Percentiles rank a stretch among this genome's conserved stretches.
Conservation (phyloP, 2,329 filamentous ascomycete species). For the Colletotrichum salicis region DNA sequence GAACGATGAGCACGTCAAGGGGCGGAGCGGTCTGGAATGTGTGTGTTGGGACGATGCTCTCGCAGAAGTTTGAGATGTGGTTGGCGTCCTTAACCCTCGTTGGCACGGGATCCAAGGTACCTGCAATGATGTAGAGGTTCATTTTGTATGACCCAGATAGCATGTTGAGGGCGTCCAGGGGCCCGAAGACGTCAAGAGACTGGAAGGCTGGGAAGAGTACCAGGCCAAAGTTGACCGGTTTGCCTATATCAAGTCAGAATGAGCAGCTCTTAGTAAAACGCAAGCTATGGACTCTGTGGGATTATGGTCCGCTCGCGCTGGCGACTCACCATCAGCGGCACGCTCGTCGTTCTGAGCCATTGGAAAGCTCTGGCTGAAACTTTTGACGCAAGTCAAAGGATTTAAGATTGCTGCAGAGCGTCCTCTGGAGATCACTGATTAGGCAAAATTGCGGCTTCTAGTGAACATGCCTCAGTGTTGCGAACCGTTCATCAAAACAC, state of each 20-base stretch:
- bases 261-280: too few species aligned
- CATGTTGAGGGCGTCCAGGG: conserved; percentile 47
- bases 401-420: not conserved
- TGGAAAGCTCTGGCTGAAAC: not conserved
- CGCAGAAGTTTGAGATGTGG: conserved; percentile 24
- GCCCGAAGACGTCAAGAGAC: conserved; percentile 51
- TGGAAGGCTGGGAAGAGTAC: conserved; percentile 50
- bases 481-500: too few species aligned
- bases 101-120: conserved; percentile 33
- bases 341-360: conserved; percentile 12
- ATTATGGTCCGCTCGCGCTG: not conserved
- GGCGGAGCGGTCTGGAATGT: conserved; percentile 57
- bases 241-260: conserved; percentile 8
- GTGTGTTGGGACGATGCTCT: conserved; percentile 40
- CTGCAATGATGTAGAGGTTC: conserved; percentile 36
- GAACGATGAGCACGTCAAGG: conserved; percentile 66
- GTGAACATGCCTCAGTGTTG: not conserved
- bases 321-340: conserved; percentile 12
- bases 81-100: conserved; percentile 10
- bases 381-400: not conserved
- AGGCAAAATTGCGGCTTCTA: not conserved
- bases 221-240: conserved; percentile 43
- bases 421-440: conserved; percentile 2
- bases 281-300: not conserved
- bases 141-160: conserved; percentile 33